Evolutionary conservation across 2,329 filamentous ascomycete genomes (phyloP).

Genomic region (Nigrograna mackinnonii): DNA sequence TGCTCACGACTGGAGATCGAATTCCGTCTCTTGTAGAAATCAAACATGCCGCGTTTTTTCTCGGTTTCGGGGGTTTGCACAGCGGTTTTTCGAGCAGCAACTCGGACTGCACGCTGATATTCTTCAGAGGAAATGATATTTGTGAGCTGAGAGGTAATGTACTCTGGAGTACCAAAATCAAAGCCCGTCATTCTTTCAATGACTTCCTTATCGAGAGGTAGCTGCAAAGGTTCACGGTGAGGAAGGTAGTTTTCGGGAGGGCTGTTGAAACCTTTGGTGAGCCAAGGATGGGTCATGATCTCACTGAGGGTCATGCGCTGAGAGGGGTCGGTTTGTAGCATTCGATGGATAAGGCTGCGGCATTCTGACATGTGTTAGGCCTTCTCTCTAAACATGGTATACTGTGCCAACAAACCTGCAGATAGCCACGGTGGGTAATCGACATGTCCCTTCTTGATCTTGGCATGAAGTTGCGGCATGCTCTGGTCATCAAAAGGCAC

Average conservation of each 20-base stretch:
- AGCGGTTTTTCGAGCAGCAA: conserved; percentile 68
- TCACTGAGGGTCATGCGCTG: conserved; percentile 85
- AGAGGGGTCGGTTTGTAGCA: conserved; percentile 93
- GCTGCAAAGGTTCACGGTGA: conserved; percentile 77
- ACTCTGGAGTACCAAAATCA: conserved; percentile 88
- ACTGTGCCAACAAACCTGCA: conserved; percentile 65
- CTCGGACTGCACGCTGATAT: conserved; percentile 81
- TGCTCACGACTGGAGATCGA: conserved; percentile 89
- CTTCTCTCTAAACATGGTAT: neutral
- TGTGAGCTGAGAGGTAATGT: conserved; percentile 79
- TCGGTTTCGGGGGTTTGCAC: conserved; percentile 60
- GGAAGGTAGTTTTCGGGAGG: conserved; percentile 91
- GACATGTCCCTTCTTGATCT: conserved; percentile 96
- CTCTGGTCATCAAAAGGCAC: conserved; percentile 99
- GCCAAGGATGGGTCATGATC: conserved; percentile 95
- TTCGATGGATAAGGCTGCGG: conserved; percentile 86
- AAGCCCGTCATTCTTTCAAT: conserved; percentile 96
- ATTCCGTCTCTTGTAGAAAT: conserved; percentile 95
- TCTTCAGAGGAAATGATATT: conserved; percentile 92
- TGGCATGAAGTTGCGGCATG: conserved; percentile 96
- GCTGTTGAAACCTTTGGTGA: conserved; percentile 85
- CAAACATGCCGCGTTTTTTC: conserved; percentile 93
- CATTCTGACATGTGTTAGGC: conserved; percentile 67
- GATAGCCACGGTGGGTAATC: conserved; percentile 96
- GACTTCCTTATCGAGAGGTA: conserved; percentile 81